Percentiles rank a stretch among this genome's conserved stretches.
These are phyloP conservation scores for Wickerhamomyces sp. DNA, from an alignment of 1,139 yeast genomes.

Conservation along the genomic window DNA sequence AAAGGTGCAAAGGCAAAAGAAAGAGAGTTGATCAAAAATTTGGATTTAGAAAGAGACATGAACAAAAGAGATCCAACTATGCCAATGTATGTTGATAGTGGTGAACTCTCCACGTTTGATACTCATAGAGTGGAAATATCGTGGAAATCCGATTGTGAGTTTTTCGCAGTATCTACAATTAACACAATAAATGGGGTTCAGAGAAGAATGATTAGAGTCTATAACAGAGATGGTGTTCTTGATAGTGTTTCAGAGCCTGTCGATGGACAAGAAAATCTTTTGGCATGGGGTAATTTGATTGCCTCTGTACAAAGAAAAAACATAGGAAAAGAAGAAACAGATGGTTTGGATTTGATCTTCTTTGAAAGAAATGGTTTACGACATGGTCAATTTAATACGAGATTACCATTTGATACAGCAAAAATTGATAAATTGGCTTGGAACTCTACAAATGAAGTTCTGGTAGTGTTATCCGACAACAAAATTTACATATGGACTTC, in stretches of 20 bases:
- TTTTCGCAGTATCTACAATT: constrained; percentile 60
- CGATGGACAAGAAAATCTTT: constrained; percentile 65
- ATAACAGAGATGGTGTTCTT: constrained; percentile 69
- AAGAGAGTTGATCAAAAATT: constrained; percentile 53
- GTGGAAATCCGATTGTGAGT: constrained; percentile 97
- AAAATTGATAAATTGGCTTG: constrained; percentile 56
- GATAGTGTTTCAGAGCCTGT: constrained; percentile 90
- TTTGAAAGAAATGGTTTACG: constrained; percentile 92
- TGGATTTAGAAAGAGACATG: constrained; percentile 60
- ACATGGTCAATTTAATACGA: constrained; percentile 77
- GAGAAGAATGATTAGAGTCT: constrained; percentile 82
- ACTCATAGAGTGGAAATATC: constrained; percentile 44
- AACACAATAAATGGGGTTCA: constrained; percentile 40
- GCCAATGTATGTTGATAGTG: constrained; percentile 65
- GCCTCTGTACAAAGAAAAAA: constrained; percentile 73
- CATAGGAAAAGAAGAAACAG: constrained; percentile 14
- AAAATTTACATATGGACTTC: constrained; percentile 83
- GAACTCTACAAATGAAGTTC: constrained; percentile 78
- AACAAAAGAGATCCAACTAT: constrained; percentile 90
- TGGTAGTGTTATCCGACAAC: constrained; percentile 60
- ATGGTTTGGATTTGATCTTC: constrained; percentile 53
- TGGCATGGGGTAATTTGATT: constrained; percentile 88
- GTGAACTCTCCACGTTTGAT: constrained; percentile 55
- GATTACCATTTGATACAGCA: constrained; percentile 47
- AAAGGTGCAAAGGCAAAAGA: constrained; percentile 83